Percentiles rank a stretch among this genome's conserved stretches.
These are phyloP conservation scores for Apiospora aurea DNA, from an alignment of 2,329 filamentous ascomycete species.

Conservation along the genomic window DNA sequence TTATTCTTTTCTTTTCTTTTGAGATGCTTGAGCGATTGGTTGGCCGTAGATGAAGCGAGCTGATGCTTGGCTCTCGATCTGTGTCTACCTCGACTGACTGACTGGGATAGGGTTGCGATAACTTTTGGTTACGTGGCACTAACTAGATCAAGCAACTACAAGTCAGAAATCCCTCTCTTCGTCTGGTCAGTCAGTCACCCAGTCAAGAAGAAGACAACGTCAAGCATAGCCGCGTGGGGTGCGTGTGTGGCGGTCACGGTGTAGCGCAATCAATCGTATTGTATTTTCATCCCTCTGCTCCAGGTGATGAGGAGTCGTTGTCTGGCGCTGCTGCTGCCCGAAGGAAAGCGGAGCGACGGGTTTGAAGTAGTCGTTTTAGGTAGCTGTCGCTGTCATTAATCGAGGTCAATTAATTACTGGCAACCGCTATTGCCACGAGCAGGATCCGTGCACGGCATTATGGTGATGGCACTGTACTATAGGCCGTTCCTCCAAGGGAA, in stretches of 20 bases:
- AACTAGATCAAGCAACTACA: not conserved
- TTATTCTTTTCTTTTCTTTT: not conserved
- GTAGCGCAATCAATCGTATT: not conserved
- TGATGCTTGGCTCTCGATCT: not conserved
- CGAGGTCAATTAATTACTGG: slow-evolving; percentile 33
- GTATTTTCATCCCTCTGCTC: slow-evolving; percentile 41
- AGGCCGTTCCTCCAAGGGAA: not conserved
- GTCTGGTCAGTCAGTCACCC: not conserved
- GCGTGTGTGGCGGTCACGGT: slow-evolving; percentile 19
- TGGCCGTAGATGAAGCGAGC: not conserved
- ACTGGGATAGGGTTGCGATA: not conserved
- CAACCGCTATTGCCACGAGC: slow-evolving; percentile 34
- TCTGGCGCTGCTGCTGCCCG: slow-evolving; percentile 46
- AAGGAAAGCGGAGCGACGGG: slow-evolving; percentile 31
- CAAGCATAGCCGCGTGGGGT: slow-evolving; percentile 19
- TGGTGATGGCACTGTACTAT: slow-evolving; percentile 14
- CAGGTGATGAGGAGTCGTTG: slow-evolving; percentile 30
- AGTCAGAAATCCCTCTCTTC: not conserved
- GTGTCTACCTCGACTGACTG: too few relatives aligned
- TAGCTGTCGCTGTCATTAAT: slow-evolving; percentile 17
- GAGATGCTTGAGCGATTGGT: not conserved
- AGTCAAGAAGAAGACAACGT: not conserved
- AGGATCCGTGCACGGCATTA: not conserved
- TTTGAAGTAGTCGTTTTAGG: slow-evolving; percentile 10
- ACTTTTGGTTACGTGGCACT: not conserved